Percentiles rank a stretch among this genome's conserved stretches.
Conservation (phyloP, 495 filamentous ascomycete genomes). For the Cryomyces antarcticus region DNA sequence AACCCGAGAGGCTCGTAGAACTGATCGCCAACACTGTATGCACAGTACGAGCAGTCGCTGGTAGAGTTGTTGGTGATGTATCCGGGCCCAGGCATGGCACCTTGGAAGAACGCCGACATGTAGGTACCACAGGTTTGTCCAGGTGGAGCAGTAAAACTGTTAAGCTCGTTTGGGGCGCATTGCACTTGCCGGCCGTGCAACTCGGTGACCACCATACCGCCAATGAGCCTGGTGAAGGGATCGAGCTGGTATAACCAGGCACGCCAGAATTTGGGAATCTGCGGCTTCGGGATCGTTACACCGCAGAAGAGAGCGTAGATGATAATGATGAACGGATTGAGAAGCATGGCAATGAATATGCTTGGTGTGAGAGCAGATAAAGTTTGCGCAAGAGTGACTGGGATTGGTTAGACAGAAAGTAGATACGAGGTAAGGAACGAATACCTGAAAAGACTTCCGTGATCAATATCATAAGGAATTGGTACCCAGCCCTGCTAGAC, state of each 20-base stretch:
- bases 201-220: slow-evolving; percentile 58
- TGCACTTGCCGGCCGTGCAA: slow-evolving; percentile 41
- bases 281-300: slow-evolving; percentile 52
- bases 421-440: too few species aligned
- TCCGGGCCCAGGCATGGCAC: slow-evolving; percentile 33
- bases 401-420: too few species aligned
- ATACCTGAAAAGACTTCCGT: slow-evolving; percentile 43
- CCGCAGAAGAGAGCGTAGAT: slow-evolving; percentile 71
- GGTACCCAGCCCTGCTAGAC: slow-evolving; percentile 47
- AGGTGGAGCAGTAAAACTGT: slow-evolving; percentile 36
- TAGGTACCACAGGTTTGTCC: slow-evolving; percentile 50
- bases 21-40: slow-evolving; percentile 55
- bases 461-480: slow-evolving; percentile 64
- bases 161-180: slow-evolving; percentile 36
- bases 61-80: slow-evolving; percentile 48
- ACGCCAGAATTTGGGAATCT: slow-evolving; percentile 61
- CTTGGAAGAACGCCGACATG: slow-evolving; percentile 43
- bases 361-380: slow-evolving; percentile 49
- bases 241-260: slow-evolving; percentile 66
- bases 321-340: slow-evolving; percentile 63
- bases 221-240: slow-evolving; percentile 66
- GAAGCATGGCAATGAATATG: slow-evolving; percentile 47
- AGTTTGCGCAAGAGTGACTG: slow-evolving; percentile 45
- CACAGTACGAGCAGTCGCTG: slow-evolving; percentile 51
- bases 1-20: slow-evolving; percentile 46